These are phyloP conservation scores for Pelargonium australe DNA, from an alignment of 441 rosid species.

Conservation along the genomic window DNA sequence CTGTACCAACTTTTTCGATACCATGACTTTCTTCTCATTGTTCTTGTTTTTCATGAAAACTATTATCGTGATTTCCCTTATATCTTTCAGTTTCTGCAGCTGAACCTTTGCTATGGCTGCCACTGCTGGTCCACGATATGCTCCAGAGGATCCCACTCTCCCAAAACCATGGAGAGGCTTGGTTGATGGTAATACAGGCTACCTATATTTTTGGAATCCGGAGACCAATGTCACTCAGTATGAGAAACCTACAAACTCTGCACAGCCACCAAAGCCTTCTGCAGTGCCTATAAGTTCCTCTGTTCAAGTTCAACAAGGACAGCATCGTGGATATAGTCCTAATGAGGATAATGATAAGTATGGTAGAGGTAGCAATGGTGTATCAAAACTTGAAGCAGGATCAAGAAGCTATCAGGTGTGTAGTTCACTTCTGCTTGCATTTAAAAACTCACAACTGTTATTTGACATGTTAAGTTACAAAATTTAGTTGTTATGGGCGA, in stretches of 20 bases:
- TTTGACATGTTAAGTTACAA: not conserved
- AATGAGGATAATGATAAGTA: slow-evolving; percentile 25
- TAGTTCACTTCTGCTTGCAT: slow-evolving; percentile 8
- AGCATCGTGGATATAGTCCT: slow-evolving; percentile 18
- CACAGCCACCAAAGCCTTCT: slow-evolving; percentile 32
- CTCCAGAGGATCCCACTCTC: slow-evolving; percentile 83
- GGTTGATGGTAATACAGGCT: slow-evolving; percentile 77
- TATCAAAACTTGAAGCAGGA: slow-evolving; percentile 33
- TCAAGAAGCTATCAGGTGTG: slow-evolving; percentile 46
- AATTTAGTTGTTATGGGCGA: not conserved
- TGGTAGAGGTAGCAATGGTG: slow-evolving; percentile 28
- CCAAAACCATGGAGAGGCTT: slow-evolving; percentile 94
- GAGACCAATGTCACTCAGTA: slow-evolving; percentile 89
- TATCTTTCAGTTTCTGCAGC: not conserved
- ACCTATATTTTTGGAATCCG: slow-evolving; percentile 86
- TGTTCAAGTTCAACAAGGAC: slow-evolving; percentile 46
- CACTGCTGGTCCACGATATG: slow-evolving; percentile 62
- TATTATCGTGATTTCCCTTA: not conserved
- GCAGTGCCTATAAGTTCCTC: slow-evolving; percentile 42
- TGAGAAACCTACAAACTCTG: slow-evolving; percentile 46
- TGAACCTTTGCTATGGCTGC: slow-evolving; percentile 52
- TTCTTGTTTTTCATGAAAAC: too few relatives aligned
- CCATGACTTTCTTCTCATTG: too few relatives aligned
- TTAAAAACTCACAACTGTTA: not conserved
- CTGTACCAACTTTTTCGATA: too few relatives aligned